These are phyloP conservation scores for Aspergillus panamensis DNA, from an alignment of 495 filamentous ascomycete species.

Conservation along the genomic window DNA sequence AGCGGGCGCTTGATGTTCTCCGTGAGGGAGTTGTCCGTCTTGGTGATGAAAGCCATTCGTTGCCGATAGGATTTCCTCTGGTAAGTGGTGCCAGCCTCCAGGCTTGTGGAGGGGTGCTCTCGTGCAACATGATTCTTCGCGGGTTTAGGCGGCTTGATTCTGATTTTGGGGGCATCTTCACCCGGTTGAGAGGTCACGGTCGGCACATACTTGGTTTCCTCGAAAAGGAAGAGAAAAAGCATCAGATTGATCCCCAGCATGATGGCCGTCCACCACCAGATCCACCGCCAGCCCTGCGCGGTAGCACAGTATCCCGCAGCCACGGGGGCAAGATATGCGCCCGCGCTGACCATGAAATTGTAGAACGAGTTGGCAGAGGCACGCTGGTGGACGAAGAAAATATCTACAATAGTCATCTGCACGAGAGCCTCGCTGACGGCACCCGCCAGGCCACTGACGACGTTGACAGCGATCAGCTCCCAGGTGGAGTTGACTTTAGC, in stretches of 20 bases:
- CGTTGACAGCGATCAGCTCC: conserved; percentile 33
- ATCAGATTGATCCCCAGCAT: conserved; percentile 39
- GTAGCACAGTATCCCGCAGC: conserved; percentile 44
- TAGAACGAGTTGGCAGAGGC: conserved; percentile 41
- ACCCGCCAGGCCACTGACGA: conserved; percentile 34
- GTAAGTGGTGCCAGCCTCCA: not conserved
- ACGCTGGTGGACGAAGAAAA: conserved; percentile 50
- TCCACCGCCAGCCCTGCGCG: conserved; percentile 49
- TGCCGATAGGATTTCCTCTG: conserved; percentile 23
- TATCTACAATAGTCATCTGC: conserved; percentile 45
- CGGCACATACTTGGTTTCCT: conserved; percentile 39
- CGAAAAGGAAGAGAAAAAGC: conserved; percentile 37
- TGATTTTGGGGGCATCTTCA: not conserved
- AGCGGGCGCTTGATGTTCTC: conserved; percentile 6
- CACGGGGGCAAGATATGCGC: conserved; percentile 39
- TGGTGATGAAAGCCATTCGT: conserved; percentile 28
- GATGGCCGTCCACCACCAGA: conserved; percentile 51
- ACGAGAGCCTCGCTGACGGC: conserved; percentile 43
- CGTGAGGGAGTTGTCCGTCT: conserved; percentile 22
- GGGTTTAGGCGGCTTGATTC: not conserved
- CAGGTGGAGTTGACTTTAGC: conserved; percentile 30
- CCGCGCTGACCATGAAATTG: conserved; percentile 31
- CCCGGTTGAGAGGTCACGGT: not conserved
- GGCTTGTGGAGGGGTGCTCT: not conserved
- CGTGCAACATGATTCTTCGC: not conserved